A percentile compares a stretch with the other conserved stretches of the same genome.
These are phyloP conservation scores for Alectoria sarmentosa DNA, from an alignment of 495 filamentous ascomycete species.

Conservation along the genomic window DNA sequence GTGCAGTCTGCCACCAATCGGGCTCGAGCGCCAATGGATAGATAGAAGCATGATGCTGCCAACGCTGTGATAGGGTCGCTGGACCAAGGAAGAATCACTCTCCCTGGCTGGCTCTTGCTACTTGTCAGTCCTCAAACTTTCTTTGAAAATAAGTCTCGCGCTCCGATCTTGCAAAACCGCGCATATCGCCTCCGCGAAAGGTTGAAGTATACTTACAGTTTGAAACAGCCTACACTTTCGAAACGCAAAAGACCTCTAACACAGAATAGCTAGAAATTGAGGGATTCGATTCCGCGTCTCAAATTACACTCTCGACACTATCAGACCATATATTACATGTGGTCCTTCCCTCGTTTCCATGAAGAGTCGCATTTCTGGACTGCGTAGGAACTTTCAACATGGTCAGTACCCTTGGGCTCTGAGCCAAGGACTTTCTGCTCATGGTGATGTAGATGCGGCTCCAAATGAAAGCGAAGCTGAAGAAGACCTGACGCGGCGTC, in stretches of 20 bases:
- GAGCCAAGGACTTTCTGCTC: background rate
- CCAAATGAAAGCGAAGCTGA: background rate
- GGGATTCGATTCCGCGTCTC: background rate
- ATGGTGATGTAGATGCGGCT: background rate
- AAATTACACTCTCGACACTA: background rate
- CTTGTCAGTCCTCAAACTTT: background rate
- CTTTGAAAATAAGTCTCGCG: background rate
- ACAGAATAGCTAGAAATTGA: background rate
- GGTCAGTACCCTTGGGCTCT: background rate
- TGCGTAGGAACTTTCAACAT: background rate
- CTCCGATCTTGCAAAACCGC: background rate
- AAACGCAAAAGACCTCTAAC: background rate
- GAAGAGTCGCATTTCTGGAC: background rate
- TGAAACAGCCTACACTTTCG: background rate
- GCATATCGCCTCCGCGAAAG: background rate
- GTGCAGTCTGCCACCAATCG: background rate
- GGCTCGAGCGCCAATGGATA: background rate
- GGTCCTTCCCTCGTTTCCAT: background rate
- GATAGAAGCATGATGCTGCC: background rate
- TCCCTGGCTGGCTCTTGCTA: background rate
- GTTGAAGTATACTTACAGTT: background rate
- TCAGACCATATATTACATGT: too few relatives aligned
- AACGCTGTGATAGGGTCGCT: background rate
- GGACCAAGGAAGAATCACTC: background rate
- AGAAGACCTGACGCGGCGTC: background rate